Conservation (phyloP, 2,329 filamentous ascomycete species). For the Hawksworthiomyces lignivorus region DNA sequence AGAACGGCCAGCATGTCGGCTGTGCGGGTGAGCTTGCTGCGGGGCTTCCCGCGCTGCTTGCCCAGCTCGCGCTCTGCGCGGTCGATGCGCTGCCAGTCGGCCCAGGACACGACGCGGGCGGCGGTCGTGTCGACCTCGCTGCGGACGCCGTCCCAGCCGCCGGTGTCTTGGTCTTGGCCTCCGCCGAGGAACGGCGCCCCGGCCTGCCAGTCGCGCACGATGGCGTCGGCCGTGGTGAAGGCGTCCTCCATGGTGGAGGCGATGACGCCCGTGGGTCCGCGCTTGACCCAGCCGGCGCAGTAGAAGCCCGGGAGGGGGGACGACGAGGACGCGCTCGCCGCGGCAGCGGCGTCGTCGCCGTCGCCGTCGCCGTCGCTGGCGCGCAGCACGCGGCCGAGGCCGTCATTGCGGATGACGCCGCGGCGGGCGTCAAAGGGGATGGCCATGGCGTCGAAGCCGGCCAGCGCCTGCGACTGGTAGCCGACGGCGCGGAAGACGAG, state of each 20-base stretch:
- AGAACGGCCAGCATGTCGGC: conserved; percentile 51
- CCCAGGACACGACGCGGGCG: conserved; percentile 65
- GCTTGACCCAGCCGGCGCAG: conserved; percentile 94
- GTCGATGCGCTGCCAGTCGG: conserved; percentile 80
- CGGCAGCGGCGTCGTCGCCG: conserved; percentile 26
- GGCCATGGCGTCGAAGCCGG: conserved; percentile 64
- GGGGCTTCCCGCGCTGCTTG: conserved; percentile 59
- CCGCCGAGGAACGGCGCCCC: conserved; percentile 32
- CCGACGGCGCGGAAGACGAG: conserved; percentile 91
- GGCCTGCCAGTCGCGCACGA: conserved; percentile 66
- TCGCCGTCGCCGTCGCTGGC: no score
- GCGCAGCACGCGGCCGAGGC: conserved; percentile 59
- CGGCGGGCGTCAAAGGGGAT: conserved; percentile 68
- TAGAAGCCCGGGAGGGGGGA: conserved; percentile 64
- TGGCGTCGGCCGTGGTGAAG: conserved; percentile 78
- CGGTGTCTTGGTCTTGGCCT: conserved; percentile 9
- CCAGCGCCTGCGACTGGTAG: conserved; percentile 74
- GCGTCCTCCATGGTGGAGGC: conserved; percentile 94
- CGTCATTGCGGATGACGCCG: conserved; percentile 78
- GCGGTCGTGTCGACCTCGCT: conserved; percentile 42
- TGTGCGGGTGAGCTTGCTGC: conserved; percentile 60
- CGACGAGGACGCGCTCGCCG: conserved; percentile 28
- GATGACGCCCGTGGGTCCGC: conserved; percentile 90
- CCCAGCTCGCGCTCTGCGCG: conserved; percentile 65
- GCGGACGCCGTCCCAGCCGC: conserved; percentile 72